Evolutionary conservation across 164 flowering plant species (phyloP), one percentile per base, ranked within the genome.

Genomic region (Tetracentron sinense): DNA sequence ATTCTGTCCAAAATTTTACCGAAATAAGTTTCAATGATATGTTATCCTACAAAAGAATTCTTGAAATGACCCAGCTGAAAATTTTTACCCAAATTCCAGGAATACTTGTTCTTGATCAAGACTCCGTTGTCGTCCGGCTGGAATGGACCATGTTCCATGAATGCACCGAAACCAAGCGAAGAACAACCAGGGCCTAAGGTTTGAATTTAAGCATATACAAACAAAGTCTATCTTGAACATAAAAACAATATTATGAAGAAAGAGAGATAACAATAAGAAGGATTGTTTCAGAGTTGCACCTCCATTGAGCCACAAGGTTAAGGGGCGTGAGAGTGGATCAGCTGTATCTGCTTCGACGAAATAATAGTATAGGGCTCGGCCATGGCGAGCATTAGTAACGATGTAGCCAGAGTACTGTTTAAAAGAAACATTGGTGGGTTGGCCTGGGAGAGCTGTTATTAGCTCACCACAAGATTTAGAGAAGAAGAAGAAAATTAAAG

Each of bases 241-340:
- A 0, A 22, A 31, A 29, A 1, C 2, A 3, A 8, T 3, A 44
- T 57, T 6, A 0, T 19, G 30, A 4, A 23, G 14, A 2, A 12
- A 31, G 21, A 25, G 56, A 5, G 25, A 47, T 25, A 59, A 4
- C 15, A 21, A 22, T 15, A 1, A 42, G 0, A 4, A 33, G 38
- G 38, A 21, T 22, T 1, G 7, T n/a, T 48, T 4, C 8, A 7
- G 46, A 38, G 44, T 23, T 22, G 7, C n/a, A 80, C 83, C 81
- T 75, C 83, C 83, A 75, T 75, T 80, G 53, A 78, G 72, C 81
- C 84, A 81, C 71, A 73, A 50, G 27, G 84, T 81, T 26, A 81
- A 50, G 22, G 81, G 83, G 46, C 35, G 74, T 7, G 81, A 72
- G 20, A 71, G 67, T 0, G 77, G 74, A 16, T 73, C 25, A 0